Percentiles rank a stretch among this genome's conserved stretches.
Conservation (phyloP, 495 filamentous ascomycete genomes). For the Penicillium turbatum region DNA sequence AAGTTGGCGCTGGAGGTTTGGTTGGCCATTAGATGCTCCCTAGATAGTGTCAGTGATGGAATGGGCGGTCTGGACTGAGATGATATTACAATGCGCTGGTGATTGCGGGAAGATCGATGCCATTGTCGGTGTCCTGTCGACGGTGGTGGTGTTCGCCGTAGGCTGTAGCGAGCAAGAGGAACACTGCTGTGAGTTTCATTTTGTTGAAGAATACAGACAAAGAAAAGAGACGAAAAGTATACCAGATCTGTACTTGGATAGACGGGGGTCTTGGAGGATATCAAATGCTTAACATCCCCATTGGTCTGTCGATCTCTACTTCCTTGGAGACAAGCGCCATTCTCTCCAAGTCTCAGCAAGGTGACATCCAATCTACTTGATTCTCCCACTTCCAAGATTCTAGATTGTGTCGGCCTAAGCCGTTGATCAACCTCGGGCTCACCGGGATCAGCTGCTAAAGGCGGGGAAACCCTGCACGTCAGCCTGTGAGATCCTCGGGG, state of each 20-base stretch:
- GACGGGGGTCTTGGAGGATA: conserved; percentile 10
- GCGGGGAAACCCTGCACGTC: not conserved
- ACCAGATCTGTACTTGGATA: not conserved
- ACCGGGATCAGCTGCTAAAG: conserved; percentile 1
- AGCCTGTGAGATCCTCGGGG: not conserved
- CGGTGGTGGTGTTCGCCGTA: conserved; percentile 8
- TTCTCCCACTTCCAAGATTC: not conserved
- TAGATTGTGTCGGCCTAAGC: not conserved
- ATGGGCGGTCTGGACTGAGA: not conserved
- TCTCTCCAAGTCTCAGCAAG: not conserved
- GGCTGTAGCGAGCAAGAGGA: conserved; percentile 10
- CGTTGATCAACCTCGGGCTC: conserved; percentile 2
- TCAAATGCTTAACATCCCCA: conserved; percentile 21
- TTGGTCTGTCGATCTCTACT: conserved; percentile 1
- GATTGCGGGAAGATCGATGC: conserved; percentile 13
- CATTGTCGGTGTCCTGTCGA: conserved; percentile 12
- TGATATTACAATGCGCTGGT: conserved; percentile 14
- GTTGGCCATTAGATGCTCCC: conserved; percentile 13
- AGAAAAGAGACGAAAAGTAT: not conserved
- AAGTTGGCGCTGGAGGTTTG: conserved; percentile 24
- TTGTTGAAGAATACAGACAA: not conserved
- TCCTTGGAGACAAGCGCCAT: not conserved
- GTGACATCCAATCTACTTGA: not conserved
- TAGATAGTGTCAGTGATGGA: not conserved
- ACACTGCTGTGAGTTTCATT: conserved; percentile 3